phyloP scores from a whole-genome alignment of 2,329 filamentous ascomycete species.

The Cladosporium sphaerospermum region DNA sequence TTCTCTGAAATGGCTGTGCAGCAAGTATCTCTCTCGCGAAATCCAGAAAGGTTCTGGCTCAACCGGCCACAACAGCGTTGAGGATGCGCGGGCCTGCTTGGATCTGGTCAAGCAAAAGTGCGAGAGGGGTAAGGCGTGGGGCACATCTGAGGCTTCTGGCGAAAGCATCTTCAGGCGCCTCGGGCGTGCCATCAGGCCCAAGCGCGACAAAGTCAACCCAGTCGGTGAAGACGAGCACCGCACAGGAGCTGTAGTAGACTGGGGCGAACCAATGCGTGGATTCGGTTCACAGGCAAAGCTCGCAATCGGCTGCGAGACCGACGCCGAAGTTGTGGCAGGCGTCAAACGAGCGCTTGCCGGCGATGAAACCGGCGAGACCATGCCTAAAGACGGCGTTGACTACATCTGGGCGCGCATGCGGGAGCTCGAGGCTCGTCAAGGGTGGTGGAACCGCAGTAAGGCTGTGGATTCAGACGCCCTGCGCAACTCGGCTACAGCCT shows the following conservation, averaged over 20 bases:
- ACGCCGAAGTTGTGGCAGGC: slow-evolving; percentile 52
- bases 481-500: slow-evolving; percentile 18
- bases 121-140: slow-evolving; percentile 84
- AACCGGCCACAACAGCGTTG: slow-evolving; percentile 81
- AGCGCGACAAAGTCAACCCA: slow-evolving; percentile 34
- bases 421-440: slow-evolving; percentile 53
- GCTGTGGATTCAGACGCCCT: slow-evolving; percentile 34
- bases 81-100: slow-evolving; percentile 85
- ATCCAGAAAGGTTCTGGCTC: slow-evolving; percentile 73
- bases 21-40: slow-evolving; percentile 78
- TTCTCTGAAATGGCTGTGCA: slow-evolving; percentile 79
- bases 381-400: slow-evolving; percentile 49
- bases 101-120: slow-evolving; percentile 94
- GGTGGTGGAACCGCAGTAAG: slow-evolving; percentile 53
- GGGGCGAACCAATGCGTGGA: slow-evolving; percentile 68
- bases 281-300: slow-evolving; percentile 52
- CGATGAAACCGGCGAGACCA: slow-evolving; percentile 34
- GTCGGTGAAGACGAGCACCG: slow-evolving; percentile 42
- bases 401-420: slow-evolving; percentile 59
- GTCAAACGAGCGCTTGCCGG: slow-evolving; percentile 49
- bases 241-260: slow-evolving; percentile 75
- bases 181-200: slow-evolving; percentile 37
- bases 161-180: slow-evolving; percentile 90
- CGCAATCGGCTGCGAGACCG: slow-evolving; percentile 51
- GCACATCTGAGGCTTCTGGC: slow-evolving; percentile 66